phyloP scores from a whole-genome alignment of 2,329 filamentous ascomycete genomes.

The Fusarium fracticaudum region DNA sequence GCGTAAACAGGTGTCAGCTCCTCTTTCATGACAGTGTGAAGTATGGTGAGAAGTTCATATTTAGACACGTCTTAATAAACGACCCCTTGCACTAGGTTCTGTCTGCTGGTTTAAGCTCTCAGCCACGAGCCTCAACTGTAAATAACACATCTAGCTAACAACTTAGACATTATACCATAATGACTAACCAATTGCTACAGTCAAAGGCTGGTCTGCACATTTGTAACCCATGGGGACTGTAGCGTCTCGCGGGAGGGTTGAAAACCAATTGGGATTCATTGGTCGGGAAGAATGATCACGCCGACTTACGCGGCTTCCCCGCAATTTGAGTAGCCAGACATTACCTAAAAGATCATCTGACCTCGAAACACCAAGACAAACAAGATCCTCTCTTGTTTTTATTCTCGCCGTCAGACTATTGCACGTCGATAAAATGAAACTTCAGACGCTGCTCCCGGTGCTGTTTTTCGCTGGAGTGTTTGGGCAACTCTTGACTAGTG shows the following conservation, averaged over 20 bases:
- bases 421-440: neutral
- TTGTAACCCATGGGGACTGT: too few relatives aligned
- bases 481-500: constrained; percentile 3
- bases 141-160: too few relatives aligned
- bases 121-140: too few relatives aligned
- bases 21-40: too few relatives aligned
- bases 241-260: neutral
- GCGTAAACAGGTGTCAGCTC: too few relatives aligned
- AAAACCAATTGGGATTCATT: neutral
- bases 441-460: neutral
- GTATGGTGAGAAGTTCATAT: too few relatives aligned
- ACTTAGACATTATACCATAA: too few relatives aligned
- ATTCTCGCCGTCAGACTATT: neutral
- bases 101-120: too few relatives aligned
- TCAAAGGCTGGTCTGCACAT: too few relatives aligned
- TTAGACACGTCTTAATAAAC: too few relatives aligned
- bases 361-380: neutral
- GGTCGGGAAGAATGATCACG: neutral
- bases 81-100: too few relatives aligned
- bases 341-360: neutral
- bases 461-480: neutral
- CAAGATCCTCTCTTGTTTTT: neutral
- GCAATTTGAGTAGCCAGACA: neutral
- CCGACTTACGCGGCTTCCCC: neutral
- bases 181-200: too few relatives aligned